Evolutionary conservation across 2,329 filamentous ascomycete genomes (phyloP).

Genomic region (Microthyrium microscopicum): DNA sequence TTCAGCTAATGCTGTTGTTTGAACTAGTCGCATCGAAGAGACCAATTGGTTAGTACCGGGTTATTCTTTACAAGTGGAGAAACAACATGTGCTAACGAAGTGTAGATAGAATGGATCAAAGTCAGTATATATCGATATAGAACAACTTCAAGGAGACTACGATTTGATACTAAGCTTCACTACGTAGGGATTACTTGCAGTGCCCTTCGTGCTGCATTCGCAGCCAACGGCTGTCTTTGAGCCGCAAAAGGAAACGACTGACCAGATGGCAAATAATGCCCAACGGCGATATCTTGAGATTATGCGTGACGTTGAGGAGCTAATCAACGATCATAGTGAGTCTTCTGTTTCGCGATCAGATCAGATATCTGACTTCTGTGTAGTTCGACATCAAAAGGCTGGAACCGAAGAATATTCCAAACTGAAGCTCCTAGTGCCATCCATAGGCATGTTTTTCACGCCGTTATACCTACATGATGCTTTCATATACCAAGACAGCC

Average conservation of each 20-base stretch:
- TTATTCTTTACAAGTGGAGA: background rate
- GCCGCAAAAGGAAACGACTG: slow-evolving; percentile 44
- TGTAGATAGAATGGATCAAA: slow-evolving; percentile 81
- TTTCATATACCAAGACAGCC: slow-evolving; percentile 76
- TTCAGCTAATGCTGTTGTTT: slow-evolving; percentile 1
- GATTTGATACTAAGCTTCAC: background rate
- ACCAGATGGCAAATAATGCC: slow-evolving; percentile 61
- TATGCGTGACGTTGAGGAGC: slow-evolving; percentile 77
- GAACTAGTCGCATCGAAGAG: slow-evolving; percentile 65
- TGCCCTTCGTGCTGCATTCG: slow-evolving; percentile 91
- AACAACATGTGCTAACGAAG: slow-evolving; percentile 8
- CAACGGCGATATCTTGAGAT: slow-evolving; percentile 88
- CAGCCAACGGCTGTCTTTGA: slow-evolving; percentile 82
- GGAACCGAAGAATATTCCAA: slow-evolving; percentile 61
- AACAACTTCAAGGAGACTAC: background rate
- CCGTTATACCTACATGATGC: slow-evolving; percentile 71
- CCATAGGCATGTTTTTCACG: slow-evolving; percentile 88
- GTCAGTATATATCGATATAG: slow-evolving; percentile 16
- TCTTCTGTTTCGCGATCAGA: slow-evolving; percentile 4
- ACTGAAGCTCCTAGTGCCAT: slow-evolving; percentile 78
- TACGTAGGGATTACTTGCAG: slow-evolving; percentile 33
- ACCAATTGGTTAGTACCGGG: slow-evolving; percentile 63
- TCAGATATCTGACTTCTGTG: background rate
- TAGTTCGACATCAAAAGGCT: slow-evolving; percentile 55
- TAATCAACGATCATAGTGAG: slow-evolving; percentile 83